Percentiles rank a stretch among this genome's conserved stretches.
phyloP scores from a whole-genome alignment of 805 yeast species.

The Metschnikowia santaceciliae region DNA sequence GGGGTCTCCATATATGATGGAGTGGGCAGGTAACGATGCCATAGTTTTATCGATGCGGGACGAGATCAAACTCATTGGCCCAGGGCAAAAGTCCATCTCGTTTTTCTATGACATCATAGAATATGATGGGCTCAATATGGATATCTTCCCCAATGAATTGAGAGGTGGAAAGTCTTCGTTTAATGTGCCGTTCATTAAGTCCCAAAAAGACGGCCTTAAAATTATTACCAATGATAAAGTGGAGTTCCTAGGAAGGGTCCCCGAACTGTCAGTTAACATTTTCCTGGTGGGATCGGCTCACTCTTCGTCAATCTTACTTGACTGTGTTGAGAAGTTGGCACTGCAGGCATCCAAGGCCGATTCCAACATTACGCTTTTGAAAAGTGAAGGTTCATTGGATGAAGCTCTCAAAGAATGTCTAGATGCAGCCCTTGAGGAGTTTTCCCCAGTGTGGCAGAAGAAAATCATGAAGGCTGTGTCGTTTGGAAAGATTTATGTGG shows the following conservation, averaged over 20 bases:
- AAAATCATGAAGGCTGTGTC: constrained; percentile 73
- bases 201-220: constrained; percentile 68
- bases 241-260: constrained; percentile 63
- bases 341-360: constrained; percentile 76
- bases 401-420: constrained; percentile 71
- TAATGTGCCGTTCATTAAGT: constrained; percentile 39
- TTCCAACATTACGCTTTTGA: constrained; percentile 60
- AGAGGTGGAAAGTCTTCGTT: constrained; percentile 20
- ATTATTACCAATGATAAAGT: constrained; percentile 55
- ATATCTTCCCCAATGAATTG: constrained; percentile 15
- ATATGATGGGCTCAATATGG: constrained; percentile 28
- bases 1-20: constrained; percentile 43
- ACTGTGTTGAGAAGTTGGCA: constrained; percentile 61
- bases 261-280: constrained; percentile 50
- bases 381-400: constrained; percentile 37
- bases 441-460: constrained; percentile 77
- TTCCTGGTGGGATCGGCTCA: constrained; percentile 81
- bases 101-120: constrained; percentile 44
- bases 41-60: constrained; percentile 61
- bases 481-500: constrained; percentile 70
- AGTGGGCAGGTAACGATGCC: constrained; percentile 88
- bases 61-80: constrained; percentile 68
- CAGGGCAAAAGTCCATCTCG: constrained; percentile 54
- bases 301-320: constrained; percentile 77
- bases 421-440: constrained; percentile 71